Evolutionary conservation across 2,329 filamentous ascomycete species (phyloP), one percentile per base, ranked within the genome.

Genomic region (Epichloe glyceriae): DNA sequence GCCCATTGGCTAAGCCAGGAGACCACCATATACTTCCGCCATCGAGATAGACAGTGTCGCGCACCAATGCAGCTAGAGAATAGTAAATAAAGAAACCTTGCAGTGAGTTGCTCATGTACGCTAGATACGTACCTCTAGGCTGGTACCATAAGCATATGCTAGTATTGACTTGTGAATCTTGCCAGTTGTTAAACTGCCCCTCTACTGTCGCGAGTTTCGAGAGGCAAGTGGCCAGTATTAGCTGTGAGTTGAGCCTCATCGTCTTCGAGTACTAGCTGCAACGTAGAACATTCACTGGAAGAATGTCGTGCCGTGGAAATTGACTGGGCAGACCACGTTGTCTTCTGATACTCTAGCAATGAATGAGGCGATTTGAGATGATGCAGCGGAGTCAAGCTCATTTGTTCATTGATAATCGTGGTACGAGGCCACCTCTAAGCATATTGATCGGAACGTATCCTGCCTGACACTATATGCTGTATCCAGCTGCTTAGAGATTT

Each of bases 21-120:
- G 65, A 55, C 79, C 81, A 85, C 53, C 55, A 70, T 11, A 83
- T 61, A 41, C 61, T 55, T 3, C 83, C 83, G 38, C 83, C 83
- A 60, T 86, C 82, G 20, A 86, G 62, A 59, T 83, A 86, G 15
- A 85, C 65, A 2, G 74, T 80, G 57, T 86, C 80, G 41, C 74
- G 73, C 37, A 85, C 64, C 3, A 81, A 64, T 38, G 75, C 73
- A 54, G 73, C 81, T 83, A 14, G 33, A 11, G 15, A 14, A 43
- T 12, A 22, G 40, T 49, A 30, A 49, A 38, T 22, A 37, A 4
- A n/a, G 19, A 26, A 33, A 3, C 8, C 10, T 30, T 17, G 30
- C 11, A 35, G 5, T 1, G 5, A 11, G 35, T 2, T n/a, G 14
- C 37, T 26, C 3, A 8, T 37, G 30, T 20, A 10, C 7, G 34